Evolutionary conservation across 306 rosid species (phyloP).

Genomic region (Echinosophora koreensis): DNA sequence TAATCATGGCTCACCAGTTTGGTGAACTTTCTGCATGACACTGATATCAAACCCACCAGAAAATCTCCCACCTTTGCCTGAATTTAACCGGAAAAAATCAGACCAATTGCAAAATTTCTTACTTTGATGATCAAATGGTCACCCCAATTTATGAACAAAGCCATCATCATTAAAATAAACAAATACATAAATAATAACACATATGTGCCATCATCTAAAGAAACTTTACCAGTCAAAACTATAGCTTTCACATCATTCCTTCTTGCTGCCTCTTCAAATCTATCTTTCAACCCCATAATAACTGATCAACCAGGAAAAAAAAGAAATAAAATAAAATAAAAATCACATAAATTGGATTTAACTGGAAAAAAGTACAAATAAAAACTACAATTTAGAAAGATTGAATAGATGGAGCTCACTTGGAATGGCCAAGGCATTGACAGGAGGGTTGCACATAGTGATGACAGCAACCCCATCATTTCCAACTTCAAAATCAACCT

Average conservation of each 20-base stretch:
- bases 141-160: constrained; percentile 13
- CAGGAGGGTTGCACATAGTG: constrained; percentile 89
- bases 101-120: constrained; percentile 31
- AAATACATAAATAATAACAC: neutral
- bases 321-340: neutral
- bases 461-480: constrained; percentile 91
- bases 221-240: constrained; percentile 80
- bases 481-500: constrained; percentile 87
- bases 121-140: constrained; percentile 29
- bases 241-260: constrained; percentile 90
- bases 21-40: constrained; percentile 86
- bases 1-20: constrained; percentile 66
- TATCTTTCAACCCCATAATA: constrained; percentile 70
- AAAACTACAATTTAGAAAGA: neutral
- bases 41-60: constrained; percentile 95
- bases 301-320: constrained; percentile 54
- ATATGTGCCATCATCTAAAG: neutral
- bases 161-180: neutral
- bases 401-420: constrained; percentile 50
- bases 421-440: constrained; percentile 83
- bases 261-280: constrained; percentile 74
- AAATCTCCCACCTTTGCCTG: constrained; percentile 90
- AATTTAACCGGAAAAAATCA: constrained; percentile 31
- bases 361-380: neutral
- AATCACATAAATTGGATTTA: neutral